A percentile compares a stretch with the other conserved stretches of the same genome.
Conservation (phyloP, 306 rosid genomes). For the Senna tora region DNA sequence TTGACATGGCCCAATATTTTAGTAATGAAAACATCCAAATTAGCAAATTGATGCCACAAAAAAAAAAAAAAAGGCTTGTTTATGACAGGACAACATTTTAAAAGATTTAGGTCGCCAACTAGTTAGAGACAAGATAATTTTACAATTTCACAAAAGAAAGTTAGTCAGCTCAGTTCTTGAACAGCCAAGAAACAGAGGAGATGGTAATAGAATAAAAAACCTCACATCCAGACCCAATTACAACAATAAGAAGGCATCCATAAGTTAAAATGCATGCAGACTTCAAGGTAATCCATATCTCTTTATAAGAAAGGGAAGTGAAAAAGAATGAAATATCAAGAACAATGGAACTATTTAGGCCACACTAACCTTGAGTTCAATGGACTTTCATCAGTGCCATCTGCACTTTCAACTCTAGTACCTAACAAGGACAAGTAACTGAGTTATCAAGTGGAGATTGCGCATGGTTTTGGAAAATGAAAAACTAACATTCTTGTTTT, state of each 20-base stretch:
- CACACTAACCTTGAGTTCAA: conserved; percentile 58
- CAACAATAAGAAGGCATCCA: not conserved
- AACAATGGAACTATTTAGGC: conserved; percentile 18
- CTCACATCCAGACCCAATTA: not conserved
- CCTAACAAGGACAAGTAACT: conserved; percentile 43
- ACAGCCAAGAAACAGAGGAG: not conserved
- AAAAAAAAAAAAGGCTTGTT: conserved; percentile 28
- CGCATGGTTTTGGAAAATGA: conserved; percentile 20
- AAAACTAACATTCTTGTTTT: conserved; percentile 13
- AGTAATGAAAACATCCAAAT: conserved; percentile 9
- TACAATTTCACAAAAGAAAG: not conserved
- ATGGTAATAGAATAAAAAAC: not conserved
- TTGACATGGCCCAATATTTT: not conserved
- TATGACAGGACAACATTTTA: conserved; percentile 5
- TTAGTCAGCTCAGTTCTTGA: not conserved
- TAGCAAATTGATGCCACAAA: not conserved
- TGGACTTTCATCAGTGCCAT: conserved; percentile 43
- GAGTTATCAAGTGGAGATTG: conserved; percentile 17
- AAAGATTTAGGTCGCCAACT: not conserved
- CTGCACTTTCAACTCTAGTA: conserved; percentile 39
- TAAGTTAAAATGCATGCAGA: not conserved
- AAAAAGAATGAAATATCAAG: conserved; percentile 23
- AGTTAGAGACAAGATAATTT: not conserved
- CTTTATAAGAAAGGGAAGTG: conserved; percentile 15
- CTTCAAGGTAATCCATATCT: not conserved